Evolutionary conservation across 495 filamentous ascomycete species (phyloP), one percentile per base, ranked within the genome.

Genomic region (Xylaria palmicola): DNA sequence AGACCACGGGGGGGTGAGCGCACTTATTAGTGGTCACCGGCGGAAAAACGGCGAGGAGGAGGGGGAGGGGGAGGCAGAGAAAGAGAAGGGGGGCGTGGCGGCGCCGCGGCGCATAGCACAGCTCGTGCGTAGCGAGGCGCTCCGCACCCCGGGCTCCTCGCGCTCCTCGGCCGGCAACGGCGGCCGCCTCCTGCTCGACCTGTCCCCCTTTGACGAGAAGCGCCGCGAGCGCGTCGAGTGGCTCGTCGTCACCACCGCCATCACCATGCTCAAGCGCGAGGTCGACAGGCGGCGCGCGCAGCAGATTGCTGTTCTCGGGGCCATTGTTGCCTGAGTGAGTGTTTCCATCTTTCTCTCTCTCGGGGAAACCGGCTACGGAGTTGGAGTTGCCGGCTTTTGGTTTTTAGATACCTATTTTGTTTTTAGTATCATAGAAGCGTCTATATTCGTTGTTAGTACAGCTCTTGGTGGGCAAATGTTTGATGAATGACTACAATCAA

Each of bases 231-330:
- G 81, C 57, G 70, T 71, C 6, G 70, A 78, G 64, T 71, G 71
- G 9, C 47, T 84, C n/a, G 74, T 84, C 8, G 77, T 85, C 7
- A 75, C 75, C 30, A 84, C 80, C 2, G 81, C 76, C 50, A 45
- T 85, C 56, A 65, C 79, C 6, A 84, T 86, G 83, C 58, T 86
- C 60, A 85, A 86, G 80, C 77, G 75, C 57, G 83, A 86, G 73
- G 71, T 85, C 58, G 84, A 86, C 68, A 68, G 83, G 20, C 65
- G 80, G 50, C 71, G 82, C 45, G 62, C 72, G 65, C 65, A 78
- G 37, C 78, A 84, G 67, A 68, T 76, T 37, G 74, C 70, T 34
- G 63, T 75, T 15, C 79, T 84, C 32, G 68, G 61, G 6, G 72
- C 68, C 29, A 15, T 44, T 71, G 57, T 27, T 64, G 47, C 40